These are phyloP conservation scores for Volvariella surrecta DNA, from an alignment of 1,284 basidiomycete species.

Conservation along the genomic window DNA sequence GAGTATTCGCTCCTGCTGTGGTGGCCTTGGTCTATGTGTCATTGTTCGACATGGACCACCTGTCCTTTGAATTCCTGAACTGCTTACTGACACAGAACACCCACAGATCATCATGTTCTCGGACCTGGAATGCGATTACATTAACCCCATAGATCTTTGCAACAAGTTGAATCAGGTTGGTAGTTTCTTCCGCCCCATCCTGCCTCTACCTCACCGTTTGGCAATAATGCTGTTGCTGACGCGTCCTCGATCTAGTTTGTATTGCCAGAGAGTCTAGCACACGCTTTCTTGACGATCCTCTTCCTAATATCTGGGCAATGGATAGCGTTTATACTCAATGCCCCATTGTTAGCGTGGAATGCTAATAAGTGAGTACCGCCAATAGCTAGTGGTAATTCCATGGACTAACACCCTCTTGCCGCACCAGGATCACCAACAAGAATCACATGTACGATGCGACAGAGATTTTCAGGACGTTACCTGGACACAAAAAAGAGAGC, in stretches of 20 bases:
- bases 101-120: conserved; percentile 99
- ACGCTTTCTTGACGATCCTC: conserved; percentile 82
- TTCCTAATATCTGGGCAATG: conserved; percentile 97
- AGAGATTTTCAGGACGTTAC: conserved; percentile 95
- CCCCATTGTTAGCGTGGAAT: conserved; percentile 86
- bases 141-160: conserved; percentile 99
- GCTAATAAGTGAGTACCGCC: conserved; percentile 77
- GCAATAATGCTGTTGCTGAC: conserved; percentile 1
- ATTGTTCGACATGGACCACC: conserved; percentile 1
- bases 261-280: conserved; percentile 91
- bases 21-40: background rate
- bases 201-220: background rate
- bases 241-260: conserved; percentile 65
- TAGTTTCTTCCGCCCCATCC: conserved; percentile 5
- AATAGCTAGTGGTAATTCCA: conserved; percentile 5
- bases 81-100: background rate
- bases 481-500: conserved; percentile 93
- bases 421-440: conserved; percentile 79
- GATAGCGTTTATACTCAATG: conserved; percentile 89
- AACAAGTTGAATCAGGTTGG: conserved; percentile 97
- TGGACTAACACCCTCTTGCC: background rate
- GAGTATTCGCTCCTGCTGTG: conserved; percentile 27
- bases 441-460: conserved; percentile 99
- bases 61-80: background rate
- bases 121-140: conserved; percentile 97